Base-by-base conservation (phyloP, 441 rosid genomes). In the Viola pubescens region DNA sequence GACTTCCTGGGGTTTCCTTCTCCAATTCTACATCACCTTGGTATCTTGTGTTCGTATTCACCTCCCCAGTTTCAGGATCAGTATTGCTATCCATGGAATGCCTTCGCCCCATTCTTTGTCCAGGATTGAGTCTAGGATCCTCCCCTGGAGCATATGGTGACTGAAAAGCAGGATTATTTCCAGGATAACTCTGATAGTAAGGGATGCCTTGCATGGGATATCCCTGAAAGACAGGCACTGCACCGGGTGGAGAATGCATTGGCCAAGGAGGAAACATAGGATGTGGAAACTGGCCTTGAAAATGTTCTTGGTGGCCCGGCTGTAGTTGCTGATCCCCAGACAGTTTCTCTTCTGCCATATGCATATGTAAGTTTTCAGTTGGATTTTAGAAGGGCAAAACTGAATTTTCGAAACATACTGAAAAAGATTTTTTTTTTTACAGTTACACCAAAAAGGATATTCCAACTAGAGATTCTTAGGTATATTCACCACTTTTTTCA, bases 161-260 rank as follows among this genome's bases (percentile, higher is more conserved):
- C 61, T 75, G 85, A 63, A 79, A 86, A 71, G 71, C 83, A 9
- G 86, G 91, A 75, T 75, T 63, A 59, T 75, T 76, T 67, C 84
- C 85, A 1, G 91, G 84, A 75, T 89, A 82, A 62, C 68, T 76
- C 51, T 81, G 91, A 71, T 82, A 86, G 73, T 84, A 89, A 45
- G 96, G 88, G 78, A 87, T 70, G 48, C 95, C 91, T 60, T 81
- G 95, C 87, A 86, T 80, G 11, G 92, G 78, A 76, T 87, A 89
- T 56, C 96, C 96, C 75, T 82, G 98, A 73, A 80, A 89, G 44
- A 79, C 75, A 47, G 94, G 91, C 50, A 83, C 72, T 54, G 88
- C 67, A 54, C 96, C 97, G 0, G 96, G 87, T 39, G 94, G 96
- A 48, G 97, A 85, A 69, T 94, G 96, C 58, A 89, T 73, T 63